Base-by-base conservation (phyloP, 139 green algal genomes). In the Chlorella sp. region DNA sequence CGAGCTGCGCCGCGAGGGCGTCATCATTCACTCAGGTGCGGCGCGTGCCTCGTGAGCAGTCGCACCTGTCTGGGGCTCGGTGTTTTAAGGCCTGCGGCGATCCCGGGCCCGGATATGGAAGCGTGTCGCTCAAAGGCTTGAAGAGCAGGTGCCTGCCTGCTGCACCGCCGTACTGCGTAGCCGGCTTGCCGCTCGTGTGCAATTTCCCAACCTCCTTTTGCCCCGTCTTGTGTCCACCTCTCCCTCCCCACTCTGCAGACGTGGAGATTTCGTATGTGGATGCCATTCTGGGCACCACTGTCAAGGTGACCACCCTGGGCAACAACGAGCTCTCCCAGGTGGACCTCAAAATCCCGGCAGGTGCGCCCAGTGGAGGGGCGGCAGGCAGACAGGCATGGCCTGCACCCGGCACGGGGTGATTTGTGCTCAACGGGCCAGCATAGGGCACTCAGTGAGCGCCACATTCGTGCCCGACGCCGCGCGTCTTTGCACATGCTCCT, bases 281-380 rank as follows among this genome's bases (percentile, higher is more conserved):
- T 66, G 98, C 98, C 42, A 99, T 99, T 89, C 94, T 99, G 42
- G 98, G 98, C 34, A 97, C 96, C 22, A 96, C 94, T 9, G 92
- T 94, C 14, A 94, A 97, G 91, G 96, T 99, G 40, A 66, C 91
- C 61, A 83, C 87, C 19, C 86, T 99, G 34, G 96, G 98, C 48
- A 73, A 89, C 76, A 83, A 81, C 18, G 91, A 99, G 36, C 98
- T 99, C 89, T 98, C 97, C 0, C 82, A 92, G 60, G 98, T 99
- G 73, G 98, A 99, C 90, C 93, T 99, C 22, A 99, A 99, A 91
- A 97, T 99, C 68, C 98, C 98, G 26, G 82, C 93, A 12, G 91
- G 88, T 79, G 69, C 26, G 61, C 4, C 36, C 64, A 71, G 64
- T 12, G 64, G 16, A 28, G 64, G 68, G n/a, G 22, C 26, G 22